Evolutionary conservation across 2,329 filamentous ascomycete species (phyloP).

Genomic region (Microcyclosporella mali): DNA sequence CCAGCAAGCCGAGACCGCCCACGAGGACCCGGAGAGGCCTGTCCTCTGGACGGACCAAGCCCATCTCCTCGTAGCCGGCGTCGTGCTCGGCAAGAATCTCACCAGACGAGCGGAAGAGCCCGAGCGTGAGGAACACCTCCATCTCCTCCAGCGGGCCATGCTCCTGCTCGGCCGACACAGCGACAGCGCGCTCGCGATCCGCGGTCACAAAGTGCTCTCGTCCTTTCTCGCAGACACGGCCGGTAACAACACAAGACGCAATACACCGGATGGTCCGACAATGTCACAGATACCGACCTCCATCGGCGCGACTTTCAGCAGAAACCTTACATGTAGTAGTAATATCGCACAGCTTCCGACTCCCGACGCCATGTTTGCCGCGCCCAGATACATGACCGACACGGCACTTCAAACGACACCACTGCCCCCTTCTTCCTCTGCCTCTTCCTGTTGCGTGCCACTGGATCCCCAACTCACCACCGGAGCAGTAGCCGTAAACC

Average conservation of each 20-base stretch:
- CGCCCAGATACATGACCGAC: too few species aligned
- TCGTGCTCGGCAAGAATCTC: constrained; percentile 6
- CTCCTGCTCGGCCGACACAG: neutral
- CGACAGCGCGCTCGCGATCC: constrained; percentile 4
- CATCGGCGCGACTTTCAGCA: neutral
- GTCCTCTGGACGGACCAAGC: constrained; percentile 4
- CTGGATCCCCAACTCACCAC: too few species aligned
- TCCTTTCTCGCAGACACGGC: constrained; percentile 1
- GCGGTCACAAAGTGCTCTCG: constrained; percentile 4
- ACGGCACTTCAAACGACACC: too few species aligned
- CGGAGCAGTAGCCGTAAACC: too few species aligned
- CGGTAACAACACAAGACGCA: too few species aligned
- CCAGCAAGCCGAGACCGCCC: neutral
- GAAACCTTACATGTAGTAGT: too few species aligned
- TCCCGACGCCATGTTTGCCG: too few species aligned
- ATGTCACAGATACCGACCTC: neutral
- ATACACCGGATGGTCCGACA: neutral
- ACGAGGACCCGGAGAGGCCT: constrained; percentile 2
- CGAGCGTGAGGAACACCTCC: constrained; percentile 1
- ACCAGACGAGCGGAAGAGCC: constrained; percentile 5
- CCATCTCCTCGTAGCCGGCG: constrained; percentile 4
- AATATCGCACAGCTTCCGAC: too few species aligned
- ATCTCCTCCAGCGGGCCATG: constrained; percentile 4
- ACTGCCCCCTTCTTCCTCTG: too few species aligned
- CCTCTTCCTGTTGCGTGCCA: too few species aligned